Percentiles rank a stretch among this genome's conserved stretches.
Conservation (phyloP, 208 protist species). For the Naegleria fowleri region DNA sequence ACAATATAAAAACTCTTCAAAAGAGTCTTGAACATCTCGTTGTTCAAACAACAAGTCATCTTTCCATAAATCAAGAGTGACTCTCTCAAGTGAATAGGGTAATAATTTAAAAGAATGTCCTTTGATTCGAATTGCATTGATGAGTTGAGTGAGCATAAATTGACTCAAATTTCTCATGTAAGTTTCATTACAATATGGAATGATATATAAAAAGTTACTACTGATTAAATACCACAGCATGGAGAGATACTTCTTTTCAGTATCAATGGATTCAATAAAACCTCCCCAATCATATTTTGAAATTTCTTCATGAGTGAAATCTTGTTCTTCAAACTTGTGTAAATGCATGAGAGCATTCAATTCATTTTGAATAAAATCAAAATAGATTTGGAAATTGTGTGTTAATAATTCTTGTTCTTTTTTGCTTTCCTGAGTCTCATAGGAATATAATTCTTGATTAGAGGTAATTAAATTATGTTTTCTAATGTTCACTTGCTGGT, state of each 20-base stretch:
- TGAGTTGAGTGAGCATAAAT: neutral
- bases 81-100: neutral
- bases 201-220: neutral
- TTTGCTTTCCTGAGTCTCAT: neutral
- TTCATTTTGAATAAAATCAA: constrained; percentile 1
- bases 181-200: neutral
- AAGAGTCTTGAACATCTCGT: neutral
- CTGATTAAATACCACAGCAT: neutral
- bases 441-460: neutral
- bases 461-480: neutral
- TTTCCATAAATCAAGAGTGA: neutral
- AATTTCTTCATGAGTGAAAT: neutral
- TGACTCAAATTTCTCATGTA: neutral
- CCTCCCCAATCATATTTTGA: neutral
- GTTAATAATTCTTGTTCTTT: neutral
- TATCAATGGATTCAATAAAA: neutral
- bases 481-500: neutral
- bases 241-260: neutral
- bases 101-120: neutral
- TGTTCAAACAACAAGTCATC: neutral
- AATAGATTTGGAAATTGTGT: neutral
- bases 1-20: neutral
- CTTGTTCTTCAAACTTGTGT: neutral
- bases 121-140: neutral
- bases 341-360: neutral